A percentile compares a stretch with the other conserved stretches of the same genome.
Evolutionary conservation across 1,284 basidiomycete species (phyloP).

Genomic region (Ganoderma multipileum): DNA sequence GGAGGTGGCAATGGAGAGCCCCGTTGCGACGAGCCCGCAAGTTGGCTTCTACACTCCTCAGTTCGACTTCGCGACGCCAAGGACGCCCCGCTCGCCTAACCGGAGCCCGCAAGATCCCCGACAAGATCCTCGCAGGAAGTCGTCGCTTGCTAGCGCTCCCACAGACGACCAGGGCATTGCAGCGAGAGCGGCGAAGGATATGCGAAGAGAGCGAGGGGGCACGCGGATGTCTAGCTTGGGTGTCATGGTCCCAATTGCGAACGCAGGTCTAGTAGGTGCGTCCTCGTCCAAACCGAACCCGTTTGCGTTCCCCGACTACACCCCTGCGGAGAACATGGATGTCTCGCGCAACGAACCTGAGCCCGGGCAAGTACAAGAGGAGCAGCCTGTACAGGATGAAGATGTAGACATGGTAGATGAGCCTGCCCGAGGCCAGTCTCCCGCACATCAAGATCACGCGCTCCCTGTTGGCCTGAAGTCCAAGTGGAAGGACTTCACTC

Average conservation of each 20-base stretch:
- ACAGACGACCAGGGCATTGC: conserved; percentile 8
- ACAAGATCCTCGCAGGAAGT: conserved; percentile 12
- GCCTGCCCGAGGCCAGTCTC: background rate
- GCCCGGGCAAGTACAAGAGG: conserved; percentile 7
- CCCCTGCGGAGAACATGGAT: conserved; percentile 18
- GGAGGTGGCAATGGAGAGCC: background rate
- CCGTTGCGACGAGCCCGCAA: background rate
- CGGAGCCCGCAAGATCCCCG: background rate
- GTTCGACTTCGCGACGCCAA: background rate
- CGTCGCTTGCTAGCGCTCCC: background rate
- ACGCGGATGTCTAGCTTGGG: conserved; percentile 22
- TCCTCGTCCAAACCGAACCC: conserved; percentile 19
- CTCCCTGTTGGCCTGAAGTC: background rate
- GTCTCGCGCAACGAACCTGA: background rate
- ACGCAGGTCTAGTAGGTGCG: conserved; percentile 10
- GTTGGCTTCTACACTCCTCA: background rate
- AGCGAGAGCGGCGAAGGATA: background rate
- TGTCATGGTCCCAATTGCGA: conserved; percentile 12
- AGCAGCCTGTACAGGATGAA: background rate
- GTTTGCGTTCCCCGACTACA: conserved; percentile 24
- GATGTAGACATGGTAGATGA: conserved; percentile 9
- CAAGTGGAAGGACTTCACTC: conserved; percentile 24
- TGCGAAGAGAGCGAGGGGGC: conserved; percentile 6
- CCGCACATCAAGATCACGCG: background rate
- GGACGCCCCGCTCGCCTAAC: conserved; percentile 1